Base-by-base conservation (phyloP, 2,329 filamentous ascomycete genomes). In the Reticulascus tulasneorum region DNA sequence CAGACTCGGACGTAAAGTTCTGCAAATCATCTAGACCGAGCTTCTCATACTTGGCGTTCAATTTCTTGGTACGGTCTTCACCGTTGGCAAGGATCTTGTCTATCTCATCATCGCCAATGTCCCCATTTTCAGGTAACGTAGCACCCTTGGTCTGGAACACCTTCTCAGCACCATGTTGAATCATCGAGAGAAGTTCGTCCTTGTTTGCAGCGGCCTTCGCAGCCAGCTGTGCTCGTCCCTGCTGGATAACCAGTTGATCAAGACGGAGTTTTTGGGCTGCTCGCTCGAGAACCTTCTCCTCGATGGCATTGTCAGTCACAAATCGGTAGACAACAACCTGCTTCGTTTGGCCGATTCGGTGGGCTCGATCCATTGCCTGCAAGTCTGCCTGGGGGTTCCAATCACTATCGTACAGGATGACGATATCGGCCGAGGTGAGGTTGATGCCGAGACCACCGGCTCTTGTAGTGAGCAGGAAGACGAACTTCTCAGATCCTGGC, bases 361-460 rank as follows among this genome's bases (percentile, higher is more conserved):
- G 93, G 33, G 93, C 93, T 57, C 93, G 86, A 55, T 98, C 93
- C 93, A 98, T 98, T 38, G 93, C 93, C 62, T 98, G 93, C 41
- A 98, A 67, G 79, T 98, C 93, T 13, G 93, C 93, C 63, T 98
- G 93, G 9, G 93, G 93, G 54, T 96, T 97, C 93, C 93, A 98
- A 58, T 98, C 93, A 52, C 90, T 96, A 60, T 98, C 93, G 55
- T 93, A 98, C 7, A 98, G 77, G 20, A 98, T 79, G 40, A 98
- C 93, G 54, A 97, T 95, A 52, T 98, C 93, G 37, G 93, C 93
- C 42, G 77, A 84, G 1, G 93, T 98, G 56, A 98, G 68, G 58
- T 98, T 98, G 71, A 98, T 98, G 53, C 93, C 93, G 36, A 98
- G 67, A 52, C 93, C 93, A 71, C 93, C 93, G 38, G 93, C 93